Percentiles rank a stretch among this genome's conserved stretches.
phyloP scores from a whole-genome alignment of 2,329 filamentous ascomycete species.

The Cladosporium phlei region DNA sequence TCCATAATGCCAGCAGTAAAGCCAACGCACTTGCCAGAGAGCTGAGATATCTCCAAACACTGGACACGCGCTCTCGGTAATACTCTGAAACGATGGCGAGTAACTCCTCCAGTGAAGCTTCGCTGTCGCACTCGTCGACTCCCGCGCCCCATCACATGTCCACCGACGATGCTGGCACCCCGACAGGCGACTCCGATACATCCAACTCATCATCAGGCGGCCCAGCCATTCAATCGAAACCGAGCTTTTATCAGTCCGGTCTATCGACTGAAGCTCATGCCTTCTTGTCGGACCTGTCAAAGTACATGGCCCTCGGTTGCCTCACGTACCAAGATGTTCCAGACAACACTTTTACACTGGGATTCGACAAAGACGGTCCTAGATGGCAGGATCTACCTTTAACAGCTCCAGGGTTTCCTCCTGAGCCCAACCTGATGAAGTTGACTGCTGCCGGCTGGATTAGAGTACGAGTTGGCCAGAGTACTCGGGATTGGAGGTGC shows the following conservation, averaged over 20 bases:
- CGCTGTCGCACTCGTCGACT: not conserved
- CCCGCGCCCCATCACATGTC: not conserved
- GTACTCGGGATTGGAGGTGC: conserved; percentile 5
- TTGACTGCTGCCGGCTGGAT: conserved; percentile 23
- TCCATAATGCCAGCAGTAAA: too few species aligned
- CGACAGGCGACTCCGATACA: not conserved
- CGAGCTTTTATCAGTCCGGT: not conserved
- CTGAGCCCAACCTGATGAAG: conserved; percentile 11
- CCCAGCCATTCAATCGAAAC: not conserved
- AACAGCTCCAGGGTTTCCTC: not conserved
- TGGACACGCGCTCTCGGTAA: too few species aligned
- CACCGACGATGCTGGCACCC: not conserved
- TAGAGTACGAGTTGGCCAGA: conserved; percentile 14
- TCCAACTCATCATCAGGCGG: not conserved
- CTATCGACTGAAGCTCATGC: not conserved
- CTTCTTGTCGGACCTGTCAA: conserved; percentile 17
- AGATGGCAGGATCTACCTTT: conserved; percentile 13
- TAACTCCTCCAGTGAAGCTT: not conserved
- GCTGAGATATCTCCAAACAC: too few species aligned
- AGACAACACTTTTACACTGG: not conserved
- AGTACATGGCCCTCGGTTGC: conserved; percentile 26
- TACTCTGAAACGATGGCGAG: not conserved
- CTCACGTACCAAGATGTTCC: conserved; percentile 16
- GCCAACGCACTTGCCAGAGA: too few species aligned
- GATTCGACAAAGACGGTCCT: not conserved